Conservation (phyloP, 139 green algal genomes). For the Chlorella sp. region DNA sequence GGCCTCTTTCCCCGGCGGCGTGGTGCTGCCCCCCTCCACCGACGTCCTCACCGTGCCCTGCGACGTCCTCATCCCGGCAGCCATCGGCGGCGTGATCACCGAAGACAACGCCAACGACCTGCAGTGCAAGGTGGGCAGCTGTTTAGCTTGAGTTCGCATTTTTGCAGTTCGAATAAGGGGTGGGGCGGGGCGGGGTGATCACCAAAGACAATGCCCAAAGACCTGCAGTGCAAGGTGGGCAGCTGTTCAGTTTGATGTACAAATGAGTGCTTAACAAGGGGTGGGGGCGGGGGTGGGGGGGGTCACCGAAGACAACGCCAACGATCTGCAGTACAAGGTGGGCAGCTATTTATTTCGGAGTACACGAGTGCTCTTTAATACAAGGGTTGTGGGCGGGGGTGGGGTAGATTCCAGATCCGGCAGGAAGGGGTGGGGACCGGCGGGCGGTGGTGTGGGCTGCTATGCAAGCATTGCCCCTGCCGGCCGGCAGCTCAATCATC, state of each 20-base stretch:
- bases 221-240: constrained; percentile 32
- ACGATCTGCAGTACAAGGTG: constrained; percentile 29
- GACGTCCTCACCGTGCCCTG: constrained; percentile 79
- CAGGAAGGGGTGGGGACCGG: too few species aligned
- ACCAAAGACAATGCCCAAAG: constrained; percentile 24
- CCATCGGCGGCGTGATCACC: constrained; percentile 80
- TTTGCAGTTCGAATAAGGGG: background rate
- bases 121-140: constrained; percentile 24
- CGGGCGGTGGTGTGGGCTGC: too few species aligned
- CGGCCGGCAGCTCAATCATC: too few species aligned
- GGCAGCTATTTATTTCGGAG: background rate
- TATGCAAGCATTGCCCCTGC: too few species aligned
- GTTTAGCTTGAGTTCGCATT: background rate
- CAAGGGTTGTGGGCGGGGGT: too few species aligned
- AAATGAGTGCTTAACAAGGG: too few species aligned
- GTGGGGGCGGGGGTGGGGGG: too few species aligned
- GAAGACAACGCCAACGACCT: constrained; percentile 10
- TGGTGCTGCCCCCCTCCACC: constrained; percentile 46
- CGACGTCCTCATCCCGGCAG: constrained; percentile 93
- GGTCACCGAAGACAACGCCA: background rate
- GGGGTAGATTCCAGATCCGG: too few species aligned
- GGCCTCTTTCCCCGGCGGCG: constrained; percentile 41
- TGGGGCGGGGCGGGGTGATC: constrained; percentile 57
- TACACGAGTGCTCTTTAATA: too few species aligned
- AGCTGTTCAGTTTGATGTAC: too few species aligned